Base-by-base conservation (phyloP, 2,329 filamentous ascomycete genomes). In the Colletotrichum tofieldiae region DNA sequence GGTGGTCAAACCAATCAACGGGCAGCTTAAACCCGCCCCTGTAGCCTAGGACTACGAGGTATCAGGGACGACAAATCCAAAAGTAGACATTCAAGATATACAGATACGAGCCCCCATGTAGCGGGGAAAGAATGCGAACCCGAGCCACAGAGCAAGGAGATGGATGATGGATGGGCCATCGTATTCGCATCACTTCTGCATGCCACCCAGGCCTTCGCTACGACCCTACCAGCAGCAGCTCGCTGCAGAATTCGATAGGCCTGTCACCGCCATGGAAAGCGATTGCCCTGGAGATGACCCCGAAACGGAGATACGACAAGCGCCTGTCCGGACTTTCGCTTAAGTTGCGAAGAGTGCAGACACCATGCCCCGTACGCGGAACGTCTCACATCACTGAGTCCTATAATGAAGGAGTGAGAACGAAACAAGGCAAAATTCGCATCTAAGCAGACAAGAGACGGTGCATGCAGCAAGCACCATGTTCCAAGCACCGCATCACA, bases 151-250 rank as follows among this genome's bases (percentile, higher is more conserved):
- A 32, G 23, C 32, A 56, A 35, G n/a, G 54, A 11, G 39, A 41
- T 41, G 26, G 26, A 4, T 32, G 26, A 7, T 32, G 16, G 23
- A 52, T 29, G 26, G 26, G 37, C 18, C 26, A 23, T 18, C 58
- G 58, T 47, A 47, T 35, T 61, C 41, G 41, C 41, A 61, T 18
- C 18, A n/a, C 18, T n/a, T n/a, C 43, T 60, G 56, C 23, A 60
- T n/a, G 16, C 41, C 26, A 32, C 23, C 39, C 23, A 4, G 23
- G 16, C 39, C 5, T 14, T 41, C 39, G 18, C 18, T n/a, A 32
- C 23, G 35, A 37, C 35, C 35, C 12, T 26, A 12, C 43, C 18
- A 47, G 43, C 20, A 47, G 20, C 18, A 37, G 26, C 52, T 55
- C 18, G 35, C 55, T 59, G 37, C 37, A 59, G 23, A 39, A 39